These are phyloP conservation scores for Amphibolis antarctica DNA, from an alignment of 106 monocot species.

Conservation along the genomic window DNA sequence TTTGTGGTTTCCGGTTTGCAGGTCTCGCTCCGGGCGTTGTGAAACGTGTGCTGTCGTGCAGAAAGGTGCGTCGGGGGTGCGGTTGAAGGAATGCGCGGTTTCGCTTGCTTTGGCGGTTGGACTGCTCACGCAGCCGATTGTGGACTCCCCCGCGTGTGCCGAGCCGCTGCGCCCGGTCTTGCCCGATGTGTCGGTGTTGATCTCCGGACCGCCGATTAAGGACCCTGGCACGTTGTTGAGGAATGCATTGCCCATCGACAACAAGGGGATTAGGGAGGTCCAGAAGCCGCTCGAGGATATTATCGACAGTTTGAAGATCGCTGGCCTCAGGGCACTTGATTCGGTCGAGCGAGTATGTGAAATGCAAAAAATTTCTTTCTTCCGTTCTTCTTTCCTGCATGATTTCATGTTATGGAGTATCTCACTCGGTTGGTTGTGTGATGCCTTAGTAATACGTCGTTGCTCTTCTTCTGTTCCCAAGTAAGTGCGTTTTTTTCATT, in stretches of 20 bases:
- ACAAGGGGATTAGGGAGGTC: conserved; percentile 67
- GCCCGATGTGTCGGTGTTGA: conserved; percentile 82
- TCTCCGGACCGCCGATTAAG: conserved; percentile 95
- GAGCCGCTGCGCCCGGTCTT: conserved; percentile 32
- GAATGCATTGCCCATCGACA: conserved; percentile 84
- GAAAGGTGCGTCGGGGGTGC: conserved; percentile 35
- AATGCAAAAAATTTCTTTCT: neutral
- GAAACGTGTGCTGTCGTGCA: conserved; percentile 18
- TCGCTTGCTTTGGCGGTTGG: conserved; percentile 66
- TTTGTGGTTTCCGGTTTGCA: neutral
- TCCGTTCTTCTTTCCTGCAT: neutral
- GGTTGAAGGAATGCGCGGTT: conserved; percentile 55
- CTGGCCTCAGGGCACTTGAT: conserved; percentile 38
- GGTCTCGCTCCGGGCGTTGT: neutral
- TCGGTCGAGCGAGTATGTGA: conserved; percentile 37
- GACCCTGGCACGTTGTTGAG: conserved; percentile 82
- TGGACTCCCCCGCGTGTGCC: conserved; percentile 49
- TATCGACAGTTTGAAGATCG: conserved; percentile 32
- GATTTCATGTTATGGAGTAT: too few relatives aligned
- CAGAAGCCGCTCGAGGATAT: conserved; percentile 85
- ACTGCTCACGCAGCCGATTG: conserved; percentile 27
- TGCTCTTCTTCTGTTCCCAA: too few relatives aligned
- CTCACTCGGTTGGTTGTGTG: too few relatives aligned
- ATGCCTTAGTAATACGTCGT: too few relatives aligned
- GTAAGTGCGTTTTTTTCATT: too few relatives aligned